phyloP scores from a whole-genome alignment of 495 filamentous ascomycete genomes.

The Podospora didyma region DNA sequence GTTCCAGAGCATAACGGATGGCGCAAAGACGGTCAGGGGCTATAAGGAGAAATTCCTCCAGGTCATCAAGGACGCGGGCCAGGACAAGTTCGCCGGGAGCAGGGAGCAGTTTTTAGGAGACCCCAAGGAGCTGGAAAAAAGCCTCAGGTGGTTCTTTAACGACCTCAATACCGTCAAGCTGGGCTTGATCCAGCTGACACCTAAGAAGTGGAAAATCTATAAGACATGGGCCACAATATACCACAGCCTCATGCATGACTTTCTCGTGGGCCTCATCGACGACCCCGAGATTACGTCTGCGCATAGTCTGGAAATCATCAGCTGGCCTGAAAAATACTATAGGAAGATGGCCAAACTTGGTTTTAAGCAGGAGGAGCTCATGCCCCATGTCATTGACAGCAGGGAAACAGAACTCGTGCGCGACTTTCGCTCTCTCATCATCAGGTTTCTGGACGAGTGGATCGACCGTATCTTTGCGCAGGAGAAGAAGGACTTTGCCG shows the following conservation, averaged over 20 bases:
- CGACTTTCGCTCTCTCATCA: constrained; percentile 91
- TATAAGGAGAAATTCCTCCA: constrained; percentile 95
- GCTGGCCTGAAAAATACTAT: constrained; percentile 95
- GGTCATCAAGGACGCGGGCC: constrained; percentile 68
- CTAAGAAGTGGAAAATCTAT: constrained; percentile 97
- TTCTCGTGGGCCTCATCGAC: constrained; percentile 74
- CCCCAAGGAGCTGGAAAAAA: constrained; percentile 78
- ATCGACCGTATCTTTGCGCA: constrained; percentile 83
- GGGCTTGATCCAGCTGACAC: constrained; percentile 84
- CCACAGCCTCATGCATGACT: constrained; percentile 91
- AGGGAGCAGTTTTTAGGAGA: constrained; percentile 76
- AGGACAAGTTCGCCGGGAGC: constrained; percentile 68
- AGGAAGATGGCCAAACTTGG: constrained; percentile 91
- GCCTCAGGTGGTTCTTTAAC: constrained; percentile 92
- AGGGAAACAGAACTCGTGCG: constrained; percentile 83
- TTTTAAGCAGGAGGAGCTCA: constrained; percentile 64
- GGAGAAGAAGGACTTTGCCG: constrained; percentile 74
- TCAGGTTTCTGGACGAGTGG: constrained; percentile 94
- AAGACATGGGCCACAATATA: constrained; percentile 85
- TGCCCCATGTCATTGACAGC: constrained; percentile 81
- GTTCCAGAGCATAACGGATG: constrained; percentile 91
- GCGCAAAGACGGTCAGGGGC: constrained; percentile 83
- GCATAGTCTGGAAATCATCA: constrained; percentile 83
- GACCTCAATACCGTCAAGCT: constrained; percentile 88
- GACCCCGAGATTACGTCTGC: constrained; percentile 72